These are phyloP conservation scores for Artemisia argyi DNA, from an alignment of 129 eudicot species.

Conservation along the genomic window DNA sequence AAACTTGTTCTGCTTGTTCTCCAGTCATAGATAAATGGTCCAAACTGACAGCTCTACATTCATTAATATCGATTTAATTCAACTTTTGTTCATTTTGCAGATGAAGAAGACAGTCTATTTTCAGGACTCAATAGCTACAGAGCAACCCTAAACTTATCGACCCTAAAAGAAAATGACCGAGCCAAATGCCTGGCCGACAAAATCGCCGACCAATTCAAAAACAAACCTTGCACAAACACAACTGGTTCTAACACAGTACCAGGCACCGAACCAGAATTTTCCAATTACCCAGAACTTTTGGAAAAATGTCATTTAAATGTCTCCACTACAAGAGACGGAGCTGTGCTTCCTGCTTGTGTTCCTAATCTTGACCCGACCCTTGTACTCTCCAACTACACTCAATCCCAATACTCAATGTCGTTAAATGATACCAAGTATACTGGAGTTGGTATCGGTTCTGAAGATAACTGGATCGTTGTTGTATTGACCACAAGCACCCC, in stretches of 20 bases:
- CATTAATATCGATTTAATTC: background rate
- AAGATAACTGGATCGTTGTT: conserved; percentile 76
- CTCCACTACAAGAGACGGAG: conserved; percentile 70
- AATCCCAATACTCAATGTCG: conserved; percentile 56
- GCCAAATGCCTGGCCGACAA: conserved; percentile 83
- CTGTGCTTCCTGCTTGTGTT: conserved; percentile 81
- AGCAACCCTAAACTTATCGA: conserved; percentile 55
- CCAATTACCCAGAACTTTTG: conserved; percentile 49
- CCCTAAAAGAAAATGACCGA: conserved; percentile 56
- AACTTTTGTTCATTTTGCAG: conserved; percentile 35
- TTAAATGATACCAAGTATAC: conserved; percentile 68
- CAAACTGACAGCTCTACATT: background rate
- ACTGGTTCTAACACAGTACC: conserved; percentile 76
- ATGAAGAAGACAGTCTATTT: conserved; percentile 74
- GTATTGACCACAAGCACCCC: conserved; percentile 72
- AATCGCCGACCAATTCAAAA: conserved; percentile 67
- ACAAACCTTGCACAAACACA: conserved; percentile 73
- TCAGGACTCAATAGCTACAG: conserved; percentile 80
- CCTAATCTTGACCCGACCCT: conserved; percentile 64
- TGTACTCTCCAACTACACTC: conserved; percentile 74
- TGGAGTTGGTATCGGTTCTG: conserved; percentile 74
- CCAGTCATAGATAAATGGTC: no score
- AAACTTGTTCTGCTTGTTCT: no score
- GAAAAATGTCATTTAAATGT: conserved; percentile 69
- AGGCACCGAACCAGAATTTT: conserved; percentile 67